phyloP scores from a whole-genome alignment of 2,329 filamentous ascomycete species.

The Cryphonectria carpinicola region DNA sequence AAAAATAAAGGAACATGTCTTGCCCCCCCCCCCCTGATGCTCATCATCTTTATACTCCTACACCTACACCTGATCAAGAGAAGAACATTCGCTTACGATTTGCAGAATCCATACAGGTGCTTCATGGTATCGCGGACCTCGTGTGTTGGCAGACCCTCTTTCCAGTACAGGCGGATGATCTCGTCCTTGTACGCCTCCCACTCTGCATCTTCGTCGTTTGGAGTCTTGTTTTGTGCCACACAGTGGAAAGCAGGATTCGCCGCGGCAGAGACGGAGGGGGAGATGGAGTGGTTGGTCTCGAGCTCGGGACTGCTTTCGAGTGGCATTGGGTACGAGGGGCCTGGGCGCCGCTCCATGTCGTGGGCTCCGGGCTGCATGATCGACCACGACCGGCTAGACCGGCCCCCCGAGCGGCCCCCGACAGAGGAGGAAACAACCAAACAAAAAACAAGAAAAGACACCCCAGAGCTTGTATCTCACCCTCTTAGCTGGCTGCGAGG shows the following conservation, averaged over 20 bases:
- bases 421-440: background rate
- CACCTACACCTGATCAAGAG: background rate
- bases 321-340: background rate
- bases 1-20: background rate
- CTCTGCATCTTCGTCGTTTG: background rate
- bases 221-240: background rate
- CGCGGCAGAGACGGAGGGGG: background rate
- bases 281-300: background rate
- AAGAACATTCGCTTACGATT: slow-evolving; percentile 11
- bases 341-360: too few relatives aligned
- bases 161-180: slow-evolving; percentile 14
- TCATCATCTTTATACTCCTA: background rate
- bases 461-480: background rate
- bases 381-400: background rate
- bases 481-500: background rate
- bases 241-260: background rate
- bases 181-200: slow-evolving; percentile 9
- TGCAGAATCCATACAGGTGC: slow-evolving; percentile 11
- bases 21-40: background rate
- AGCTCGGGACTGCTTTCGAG: background rate
- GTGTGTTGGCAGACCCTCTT: slow-evolving; percentile 5
- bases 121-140: slow-evolving; percentile 12
- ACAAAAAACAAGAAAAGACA: background rate
- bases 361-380: background rate
- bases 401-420: too few relatives aligned